phyloP scores from a whole-genome alignment of 345 rosid species.

The Lepidium africanum region DNA sequence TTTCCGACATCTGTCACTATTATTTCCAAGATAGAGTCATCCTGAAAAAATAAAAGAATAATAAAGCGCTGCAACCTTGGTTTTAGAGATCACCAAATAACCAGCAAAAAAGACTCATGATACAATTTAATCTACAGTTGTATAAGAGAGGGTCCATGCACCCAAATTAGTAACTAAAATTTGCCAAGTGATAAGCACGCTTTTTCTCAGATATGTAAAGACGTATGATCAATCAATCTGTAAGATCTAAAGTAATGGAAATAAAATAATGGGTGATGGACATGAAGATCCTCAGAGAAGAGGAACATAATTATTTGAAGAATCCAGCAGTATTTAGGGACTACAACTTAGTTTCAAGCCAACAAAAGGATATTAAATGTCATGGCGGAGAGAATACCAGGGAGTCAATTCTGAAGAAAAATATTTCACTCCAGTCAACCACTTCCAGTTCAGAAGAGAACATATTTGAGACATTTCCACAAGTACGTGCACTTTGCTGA shows the following conservation, averaged over 20 bases:
- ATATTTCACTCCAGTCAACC: constrained; percentile 78
- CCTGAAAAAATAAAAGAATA: constrained; percentile 41
- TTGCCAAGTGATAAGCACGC: not conserved
- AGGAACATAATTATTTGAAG: not conserved
- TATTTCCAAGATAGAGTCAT: constrained; percentile 52
- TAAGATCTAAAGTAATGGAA: not conserved
- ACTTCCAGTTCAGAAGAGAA: constrained; percentile 44
- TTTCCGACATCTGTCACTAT: constrained; percentile 62
- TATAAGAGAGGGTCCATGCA: constrained; percentile 5
- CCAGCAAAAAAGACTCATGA: not conserved
- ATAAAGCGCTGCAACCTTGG: not conserved
- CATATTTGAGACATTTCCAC: constrained; percentile 52
- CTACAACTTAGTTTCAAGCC: not conserved
- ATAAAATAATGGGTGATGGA: not conserved
- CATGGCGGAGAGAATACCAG: constrained; percentile 37
- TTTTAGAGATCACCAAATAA: constrained; percentile 10
- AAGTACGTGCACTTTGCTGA: constrained; percentile 85
- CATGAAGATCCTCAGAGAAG: not conserved
- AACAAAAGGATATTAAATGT: constrained; percentile 5
- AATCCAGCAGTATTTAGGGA: not conserved
- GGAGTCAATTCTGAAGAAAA: constrained; percentile 81
- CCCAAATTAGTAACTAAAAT: constrained; percentile 7
- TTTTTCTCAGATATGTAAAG: not conserved
- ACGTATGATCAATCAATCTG: not conserved
- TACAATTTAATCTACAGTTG: not conserved